Percentiles rank a stretch among this genome's conserved stretches.
Conservation (phyloP, 106 monocot genomes). For the Acorus gramineus region DNA sequence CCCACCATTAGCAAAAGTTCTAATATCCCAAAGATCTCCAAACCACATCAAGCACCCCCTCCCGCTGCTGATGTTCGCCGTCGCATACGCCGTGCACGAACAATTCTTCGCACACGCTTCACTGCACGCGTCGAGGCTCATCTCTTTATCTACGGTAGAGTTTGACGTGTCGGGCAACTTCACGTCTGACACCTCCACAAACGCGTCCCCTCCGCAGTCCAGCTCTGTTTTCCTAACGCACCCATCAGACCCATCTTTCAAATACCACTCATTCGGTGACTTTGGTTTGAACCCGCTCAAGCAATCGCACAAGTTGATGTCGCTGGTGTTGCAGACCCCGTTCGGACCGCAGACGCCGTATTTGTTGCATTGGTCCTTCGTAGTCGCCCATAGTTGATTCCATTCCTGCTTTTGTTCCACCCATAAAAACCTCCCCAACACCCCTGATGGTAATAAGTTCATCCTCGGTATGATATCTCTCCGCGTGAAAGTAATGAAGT, state of each 20-base stretch:
- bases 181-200: not conserved
- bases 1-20: too few relatives aligned
- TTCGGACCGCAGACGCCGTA: constrained; percentile 9
- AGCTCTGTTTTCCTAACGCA: constrained; percentile 9
- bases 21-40: constrained; percentile 11
- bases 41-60: not conserved
- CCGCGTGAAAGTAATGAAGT: too few relatives aligned
- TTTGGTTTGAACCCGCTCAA: constrained; percentile 9
- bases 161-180: not conserved
- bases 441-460: too few relatives aligned
- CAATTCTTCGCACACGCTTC: constrained; percentile 5
- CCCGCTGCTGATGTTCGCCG: not conserved
- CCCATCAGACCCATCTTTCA: not conserved
- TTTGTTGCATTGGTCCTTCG: constrained; percentile 2
- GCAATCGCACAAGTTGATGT: not conserved
- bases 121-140: constrained; percentile 1
- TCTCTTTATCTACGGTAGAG: not conserved
- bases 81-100: constrained; percentile 18
- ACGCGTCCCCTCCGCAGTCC: constrained; percentile 9
- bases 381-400: too few relatives aligned
- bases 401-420: too few relatives aligned
- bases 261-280: not conserved
- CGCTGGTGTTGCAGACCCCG: constrained; percentile 7
- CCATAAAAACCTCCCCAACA: too few relatives aligned
- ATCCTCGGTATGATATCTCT: too few relatives aligned